Evolutionary conservation across 179 eudicot genomes (phyloP).

Genomic region (Silene vulgaris): DNA sequence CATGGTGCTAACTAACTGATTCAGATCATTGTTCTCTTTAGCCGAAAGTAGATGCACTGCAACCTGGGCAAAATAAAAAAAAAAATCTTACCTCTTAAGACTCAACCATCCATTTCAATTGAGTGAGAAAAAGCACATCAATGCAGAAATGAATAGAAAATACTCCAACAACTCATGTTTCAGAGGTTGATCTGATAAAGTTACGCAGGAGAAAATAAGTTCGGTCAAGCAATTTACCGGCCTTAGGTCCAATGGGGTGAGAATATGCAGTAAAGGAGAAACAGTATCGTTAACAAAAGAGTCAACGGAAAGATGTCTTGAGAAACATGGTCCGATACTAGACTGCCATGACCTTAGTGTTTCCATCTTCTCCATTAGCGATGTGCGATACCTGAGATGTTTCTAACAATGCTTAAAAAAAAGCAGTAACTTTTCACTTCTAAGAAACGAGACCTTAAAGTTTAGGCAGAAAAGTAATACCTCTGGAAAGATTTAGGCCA

Average conservation of each 20-base stretch:
- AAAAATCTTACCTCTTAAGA: slow-evolving; percentile 13
- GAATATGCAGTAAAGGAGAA: slow-evolving; percentile 72
- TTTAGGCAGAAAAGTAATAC: slow-evolving; percentile 32
- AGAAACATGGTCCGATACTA: slow-evolving; percentile 58
- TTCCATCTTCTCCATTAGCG: slow-evolving; percentile 61
- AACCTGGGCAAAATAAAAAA: slow-evolving; percentile 54
- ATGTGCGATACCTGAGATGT: slow-evolving; percentile 56
- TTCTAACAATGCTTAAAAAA: slow-evolving; percentile 18
- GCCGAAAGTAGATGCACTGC: slow-evolving; percentile 79
- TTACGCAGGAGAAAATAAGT: background rate
- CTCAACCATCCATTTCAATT: background rate
- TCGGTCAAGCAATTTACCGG: slow-evolving; percentile 60
- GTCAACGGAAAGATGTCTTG: slow-evolving; percentile 78
- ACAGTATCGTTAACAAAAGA: slow-evolving; percentile 71
- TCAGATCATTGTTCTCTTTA: slow-evolving; percentile 58
- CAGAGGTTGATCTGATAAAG: background rate
- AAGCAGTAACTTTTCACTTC: slow-evolving; percentile 5
- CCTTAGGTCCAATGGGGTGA: slow-evolving; percentile 76
- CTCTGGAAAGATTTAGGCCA: slow-evolving; percentile 98
- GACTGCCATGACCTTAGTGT: slow-evolving; percentile 60
- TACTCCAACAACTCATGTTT: background rate
- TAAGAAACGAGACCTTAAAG: background rate
- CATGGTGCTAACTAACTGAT: slow-evolving; percentile 69
- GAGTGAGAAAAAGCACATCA: too few species aligned
- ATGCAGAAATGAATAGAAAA: background rate